Conservation (phyloP, 805 yeast genomes). For the Tetrapisispora iriomotensis region DNA sequence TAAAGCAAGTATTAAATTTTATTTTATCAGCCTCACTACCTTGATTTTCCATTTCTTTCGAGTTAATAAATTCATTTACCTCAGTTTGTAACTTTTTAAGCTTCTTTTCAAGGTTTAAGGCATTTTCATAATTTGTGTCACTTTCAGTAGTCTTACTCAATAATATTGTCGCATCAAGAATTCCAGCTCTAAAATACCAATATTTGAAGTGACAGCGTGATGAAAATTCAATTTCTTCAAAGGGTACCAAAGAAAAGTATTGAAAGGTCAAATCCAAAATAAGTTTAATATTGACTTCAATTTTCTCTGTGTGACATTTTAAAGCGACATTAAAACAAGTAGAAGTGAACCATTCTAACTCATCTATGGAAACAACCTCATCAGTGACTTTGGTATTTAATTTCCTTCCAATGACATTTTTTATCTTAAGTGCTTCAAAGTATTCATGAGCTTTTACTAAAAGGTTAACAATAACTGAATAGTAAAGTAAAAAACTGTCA, state of each 20-base stretch:
- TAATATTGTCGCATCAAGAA: neutral
- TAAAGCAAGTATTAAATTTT: constrained; percentile 14
- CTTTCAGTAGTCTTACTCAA: neutral
- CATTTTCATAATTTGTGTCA: neutral
- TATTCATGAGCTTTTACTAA: constrained; percentile 7
- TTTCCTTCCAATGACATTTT: constrained; percentile 4
- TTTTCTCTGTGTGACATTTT: constrained; percentile 14
- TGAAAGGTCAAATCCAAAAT: constrained; percentile 16
- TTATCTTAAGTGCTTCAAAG: constrained; percentile 8
- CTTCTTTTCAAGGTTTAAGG: constrained; percentile 12
- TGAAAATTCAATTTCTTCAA: constrained; percentile 13
- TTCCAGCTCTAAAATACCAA: constrained; percentile 17
- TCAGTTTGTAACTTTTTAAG: constrained; percentile 4
- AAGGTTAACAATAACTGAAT: constrained; percentile 4
- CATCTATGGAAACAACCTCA: constrained; percentile 23
- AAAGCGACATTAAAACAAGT: constrained; percentile 28
- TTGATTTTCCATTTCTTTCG: constrained; percentile 5
- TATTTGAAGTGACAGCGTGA: constrained; percentile 18
- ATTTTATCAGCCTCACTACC: constrained; percentile 4
- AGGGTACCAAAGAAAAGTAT: constrained; percentile 14
- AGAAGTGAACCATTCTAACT: constrained; percentile 35
- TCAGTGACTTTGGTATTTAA: neutral
- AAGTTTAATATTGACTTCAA: constrained; percentile 8
- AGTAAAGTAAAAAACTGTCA: constrained; percentile 1
- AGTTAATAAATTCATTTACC: constrained; percentile 5